These are phyloP conservation scores for Gastrolobium bilobum DNA, from an alignment of 306 rosid genomes.

Conservation along the genomic window DNA sequence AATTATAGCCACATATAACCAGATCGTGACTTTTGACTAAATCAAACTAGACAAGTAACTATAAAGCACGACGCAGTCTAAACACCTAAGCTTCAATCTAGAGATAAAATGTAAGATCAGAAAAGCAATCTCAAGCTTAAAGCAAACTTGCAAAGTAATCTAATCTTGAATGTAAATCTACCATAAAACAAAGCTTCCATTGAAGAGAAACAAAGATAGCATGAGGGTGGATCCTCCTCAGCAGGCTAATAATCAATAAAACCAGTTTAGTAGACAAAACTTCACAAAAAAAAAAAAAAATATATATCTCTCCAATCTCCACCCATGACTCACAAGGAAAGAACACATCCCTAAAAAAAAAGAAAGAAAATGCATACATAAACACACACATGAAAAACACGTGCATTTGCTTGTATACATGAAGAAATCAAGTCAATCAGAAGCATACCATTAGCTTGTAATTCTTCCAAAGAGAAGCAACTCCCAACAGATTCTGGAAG, in stretches of 20 bases:
- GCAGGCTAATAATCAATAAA: constrained; percentile 17
- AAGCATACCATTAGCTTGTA: constrained; percentile 87
- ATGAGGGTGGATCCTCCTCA: constrained; percentile 1
- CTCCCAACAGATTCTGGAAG: constrained; percentile 97
- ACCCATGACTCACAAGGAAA: constrained; percentile 31
- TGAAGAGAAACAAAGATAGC: constrained; percentile 38
- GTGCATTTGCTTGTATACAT: constrained; percentile 19
- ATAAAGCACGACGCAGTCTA: background rate
- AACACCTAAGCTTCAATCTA: constrained; percentile 20
- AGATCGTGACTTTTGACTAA: constrained; percentile 2
- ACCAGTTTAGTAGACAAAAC: constrained; percentile 8
- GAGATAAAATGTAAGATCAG: constrained; percentile 32
- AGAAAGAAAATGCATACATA: background rate
- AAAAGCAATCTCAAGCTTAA: background rate
- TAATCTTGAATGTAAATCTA: constrained; percentile 21
- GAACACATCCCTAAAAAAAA: background rate
- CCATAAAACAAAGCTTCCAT: constrained; percentile 13
- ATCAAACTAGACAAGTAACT: constrained; percentile 26
- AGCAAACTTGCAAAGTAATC: constrained; percentile 38
- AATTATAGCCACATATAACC: constrained; percentile 33
- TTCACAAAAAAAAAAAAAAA: background rate
- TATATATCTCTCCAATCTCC: constrained; percentile 15
- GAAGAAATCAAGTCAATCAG: constrained; percentile 15
- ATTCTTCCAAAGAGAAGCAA: constrained; percentile 96
- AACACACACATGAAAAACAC: background rate